Conservation (phyloP, 345 rosid genomes). For the Acer campestre region DNA sequence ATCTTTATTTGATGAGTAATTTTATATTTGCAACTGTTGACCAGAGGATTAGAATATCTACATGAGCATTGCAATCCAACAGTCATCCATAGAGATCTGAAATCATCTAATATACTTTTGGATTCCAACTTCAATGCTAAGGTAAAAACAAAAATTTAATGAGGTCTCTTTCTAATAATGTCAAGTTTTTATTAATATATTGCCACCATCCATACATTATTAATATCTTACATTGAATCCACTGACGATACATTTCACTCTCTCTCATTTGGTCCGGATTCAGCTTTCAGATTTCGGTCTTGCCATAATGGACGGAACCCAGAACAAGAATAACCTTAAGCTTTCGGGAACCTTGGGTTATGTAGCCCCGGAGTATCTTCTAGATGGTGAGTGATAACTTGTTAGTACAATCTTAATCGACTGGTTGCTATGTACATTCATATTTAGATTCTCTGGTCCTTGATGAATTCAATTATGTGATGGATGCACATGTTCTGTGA, state of each 20-base stretch:
- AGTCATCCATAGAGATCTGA: slow-evolving; percentile 97
- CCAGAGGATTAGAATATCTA: slow-evolving; percentile 93
- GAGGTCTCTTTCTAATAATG: not conserved
- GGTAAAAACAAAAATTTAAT: slow-evolving; percentile 46
- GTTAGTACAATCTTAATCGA: not conserved
- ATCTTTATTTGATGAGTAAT: not conserved
- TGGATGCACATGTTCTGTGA: slow-evolving; percentile 30
- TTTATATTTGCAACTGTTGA: slow-evolving; percentile 30
- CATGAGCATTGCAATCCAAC: slow-evolving; percentile 90
- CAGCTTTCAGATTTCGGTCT: slow-evolving; percentile 99
- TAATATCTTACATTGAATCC: slow-evolving; percentile 4
- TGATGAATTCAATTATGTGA: not conserved
- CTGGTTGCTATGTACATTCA: not conserved
- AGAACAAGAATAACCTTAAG: slow-evolving; percentile 70
- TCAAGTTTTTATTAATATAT: slow-evolving; percentile 2
- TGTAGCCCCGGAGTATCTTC: slow-evolving; percentile 92
- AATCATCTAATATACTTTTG: slow-evolving; percentile 90
- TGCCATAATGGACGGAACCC: slow-evolving; percentile 71
- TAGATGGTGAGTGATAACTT: slow-evolving; percentile 61
- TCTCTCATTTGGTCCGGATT: slow-evolving; percentile 22
- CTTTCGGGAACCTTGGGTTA: slow-evolving; percentile 97
- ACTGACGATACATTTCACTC: not conserved
- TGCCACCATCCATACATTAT: not conserved
- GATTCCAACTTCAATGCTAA: slow-evolving; percentile 90
- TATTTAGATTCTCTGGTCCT: slow-evolving; percentile 9